Evolutionary conservation across 2,329 filamentous ascomycete genomes (phyloP), one percentile per base, ranked within the genome.

Genomic region (Pseudopithomyces chartarum): DNA sequence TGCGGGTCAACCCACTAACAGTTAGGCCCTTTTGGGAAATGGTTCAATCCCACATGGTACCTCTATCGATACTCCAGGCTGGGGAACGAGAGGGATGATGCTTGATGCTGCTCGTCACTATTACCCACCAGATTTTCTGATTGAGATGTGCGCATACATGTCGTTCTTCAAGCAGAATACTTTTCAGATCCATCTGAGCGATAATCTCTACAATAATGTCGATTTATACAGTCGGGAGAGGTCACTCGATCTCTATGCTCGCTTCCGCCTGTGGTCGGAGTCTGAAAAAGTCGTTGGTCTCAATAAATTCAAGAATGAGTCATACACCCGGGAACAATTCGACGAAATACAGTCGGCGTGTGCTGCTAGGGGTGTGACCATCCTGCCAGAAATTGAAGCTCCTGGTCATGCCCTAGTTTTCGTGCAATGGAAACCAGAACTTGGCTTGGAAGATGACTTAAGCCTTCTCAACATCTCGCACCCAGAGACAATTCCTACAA

Each of bases 261-360:
- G 82, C 6, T 87, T 87, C 64, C 76, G 84, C 0, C 73, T 85
- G 2, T 80, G 78, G 66, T 85, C 84, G 0, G 80, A 84, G 22
- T 73, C 77, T 10, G 64, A 78, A 0, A 76, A 75, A 0, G 67
- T 87, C 1, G 74, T 69, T 0, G 83, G 83, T 0, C 69, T 87
- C 7, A 82, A 83, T 50, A 80, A 79, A 17, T 68, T 80, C 47
- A 22, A 77, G 32, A 67, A 67, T 50, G 65, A 67, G 45, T 64
- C 65, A 1, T 66, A 63, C 46, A 62, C 65, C 5, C 52, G 53
- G 8, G 54, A 58, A 20, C 58, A 62, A 38, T 67, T 67, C 40
- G 60, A 67, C 7, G n/a, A 59, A 11, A 56, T 67, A n/a, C 65
- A 67, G 44, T 43, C 53, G 2, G 26, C 53, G 17, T 67, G 65